A percentile compares a stretch with the other conserved stretches of the same genome.
These are phyloP conservation scores for Lachnellula willkommii DNA, from an alignment of 2,329 filamentous ascomycete species.

Conservation along the genomic window DNA sequence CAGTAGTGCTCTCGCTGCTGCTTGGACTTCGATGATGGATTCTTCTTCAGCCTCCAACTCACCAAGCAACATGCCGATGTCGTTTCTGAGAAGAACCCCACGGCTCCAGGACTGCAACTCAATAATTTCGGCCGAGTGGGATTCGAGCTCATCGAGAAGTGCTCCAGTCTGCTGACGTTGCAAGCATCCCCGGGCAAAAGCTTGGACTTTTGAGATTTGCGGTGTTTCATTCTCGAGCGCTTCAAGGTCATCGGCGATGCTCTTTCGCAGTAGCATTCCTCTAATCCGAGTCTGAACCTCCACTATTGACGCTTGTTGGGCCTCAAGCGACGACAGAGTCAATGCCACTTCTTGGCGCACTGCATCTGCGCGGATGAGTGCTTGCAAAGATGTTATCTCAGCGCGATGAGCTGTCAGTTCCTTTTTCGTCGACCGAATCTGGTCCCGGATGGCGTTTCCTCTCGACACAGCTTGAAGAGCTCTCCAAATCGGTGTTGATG, in stretches of 20 bases:
- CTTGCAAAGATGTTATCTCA: conserved; percentile 30
- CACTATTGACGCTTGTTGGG: conserved; percentile 42
- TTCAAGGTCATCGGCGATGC: conserved; percentile 44
- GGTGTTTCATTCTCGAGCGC: conserved; percentile 54
- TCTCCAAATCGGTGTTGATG: conserved; percentile 46
- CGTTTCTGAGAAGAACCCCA: conserved; percentile 70
- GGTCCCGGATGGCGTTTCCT: conserved; percentile 44
- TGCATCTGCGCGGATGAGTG: conserved; percentile 44
- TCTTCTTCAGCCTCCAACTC: conserved; percentile 81
- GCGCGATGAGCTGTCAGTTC: conserved; percentile 48
- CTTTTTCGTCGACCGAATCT: conserved; percentile 40
- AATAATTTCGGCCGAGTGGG: conserved; percentile 60
- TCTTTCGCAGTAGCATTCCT: conserved; percentile 54
- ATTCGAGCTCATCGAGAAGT: conserved; percentile 64
- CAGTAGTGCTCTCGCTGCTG: conserved; percentile 65
- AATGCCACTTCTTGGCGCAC: conserved; percentile 46
- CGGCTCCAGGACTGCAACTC: conserved; percentile 70
- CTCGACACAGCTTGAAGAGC: conserved; percentile 38
- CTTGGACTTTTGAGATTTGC: conserved; percentile 59
- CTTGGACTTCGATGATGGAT: conserved; percentile 68
- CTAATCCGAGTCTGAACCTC: conserved; percentile 55
- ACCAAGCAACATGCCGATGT: conserved; percentile 67
- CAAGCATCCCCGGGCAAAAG: conserved; percentile 59
- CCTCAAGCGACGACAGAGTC: conserved; percentile 44
- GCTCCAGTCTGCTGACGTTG: conserved; percentile 55